phyloP scores from a whole-genome alignment of 257 asterid species.

The Solanum stenotomum region DNA sequence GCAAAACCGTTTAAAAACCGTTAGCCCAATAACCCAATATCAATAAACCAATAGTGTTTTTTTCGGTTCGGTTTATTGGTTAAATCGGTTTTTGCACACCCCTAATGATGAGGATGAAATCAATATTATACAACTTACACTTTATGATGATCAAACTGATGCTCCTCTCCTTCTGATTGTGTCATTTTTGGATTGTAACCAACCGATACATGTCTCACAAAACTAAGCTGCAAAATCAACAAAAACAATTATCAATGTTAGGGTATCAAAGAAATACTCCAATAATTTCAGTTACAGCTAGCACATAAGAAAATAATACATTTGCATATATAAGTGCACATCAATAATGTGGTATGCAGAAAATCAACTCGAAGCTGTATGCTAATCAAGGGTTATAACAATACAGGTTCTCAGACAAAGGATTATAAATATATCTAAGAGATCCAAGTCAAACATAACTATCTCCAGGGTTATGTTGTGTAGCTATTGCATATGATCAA shows the following conservation, averaged over 20 bases:
- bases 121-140: slow-evolving; percentile 27
- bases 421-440: neutral
- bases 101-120: neutral
- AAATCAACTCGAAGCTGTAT: neutral
- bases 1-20: no score
- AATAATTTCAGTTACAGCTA: neutral
- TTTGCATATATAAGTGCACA: neutral
- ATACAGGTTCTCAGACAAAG: neutral
- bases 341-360: neutral
- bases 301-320: neutral
- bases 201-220: slow-evolving; percentile 41
- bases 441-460: neutral
- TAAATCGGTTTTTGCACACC: no score
- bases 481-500: neutral
- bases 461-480: neutral
- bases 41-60: no score
- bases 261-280: neutral
- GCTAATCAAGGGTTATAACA: neutral
- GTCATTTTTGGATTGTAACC: slow-evolving; percentile 32
- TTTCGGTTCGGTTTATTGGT: no score
- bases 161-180: slow-evolving; percentile 16
- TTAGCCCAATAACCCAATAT: no score
- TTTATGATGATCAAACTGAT: slow-evolving; percentile 14
- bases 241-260: neutral
- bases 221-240: slow-evolving; percentile 54